Evolutionary conservation across 1,284 basidiomycete genomes (phyloP).

Genomic region (Cryptococcus floricola): DNA sequence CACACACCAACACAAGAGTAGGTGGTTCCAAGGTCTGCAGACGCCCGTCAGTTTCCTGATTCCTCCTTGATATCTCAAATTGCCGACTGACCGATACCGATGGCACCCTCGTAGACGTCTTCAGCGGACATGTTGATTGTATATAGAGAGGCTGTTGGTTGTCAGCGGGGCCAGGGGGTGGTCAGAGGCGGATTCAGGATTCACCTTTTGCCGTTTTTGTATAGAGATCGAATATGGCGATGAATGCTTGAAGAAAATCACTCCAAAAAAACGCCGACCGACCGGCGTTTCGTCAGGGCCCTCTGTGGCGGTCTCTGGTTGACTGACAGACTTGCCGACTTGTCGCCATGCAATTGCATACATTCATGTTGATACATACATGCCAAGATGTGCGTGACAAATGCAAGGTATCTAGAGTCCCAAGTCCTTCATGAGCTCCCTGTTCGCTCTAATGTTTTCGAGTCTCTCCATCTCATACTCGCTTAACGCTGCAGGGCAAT

Average conservation of each 20-base stretch:
- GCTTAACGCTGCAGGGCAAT: slow-evolving; percentile 1
- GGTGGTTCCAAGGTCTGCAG: slow-evolving; percentile 58
- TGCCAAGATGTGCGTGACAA: no score
- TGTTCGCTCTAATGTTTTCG: slow-evolving; percentile 21
- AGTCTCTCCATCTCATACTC: slow-evolving; percentile 22
- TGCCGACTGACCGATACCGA: slow-evolving; percentile 69
- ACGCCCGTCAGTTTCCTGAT: neutral
- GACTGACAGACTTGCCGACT: no score
- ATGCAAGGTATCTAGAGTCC: slow-evolving; percentile 5
- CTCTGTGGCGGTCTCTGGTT: no score
- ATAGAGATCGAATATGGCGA: neutral
- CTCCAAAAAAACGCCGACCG: no score
- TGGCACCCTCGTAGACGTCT: slow-evolving; percentile 91
- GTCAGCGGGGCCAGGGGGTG: neutral
- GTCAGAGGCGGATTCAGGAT: neutral
- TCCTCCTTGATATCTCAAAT: neutral
- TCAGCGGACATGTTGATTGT: slow-evolving; percentile 69
- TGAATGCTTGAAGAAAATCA: no score
- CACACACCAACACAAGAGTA: slow-evolving; percentile 85
- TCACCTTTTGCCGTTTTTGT: slow-evolving; percentile 16
- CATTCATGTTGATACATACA: no score
- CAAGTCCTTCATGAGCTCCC: slow-evolving; percentile 17
- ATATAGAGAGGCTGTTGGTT: slow-evolving; percentile 12
- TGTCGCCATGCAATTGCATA: no score
- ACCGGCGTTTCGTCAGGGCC: no score